These are phyloP conservation scores for Russula dissimulans DNA, from an alignment of 768 basidiomycete genomes.

Conservation along the genomic window DNA sequence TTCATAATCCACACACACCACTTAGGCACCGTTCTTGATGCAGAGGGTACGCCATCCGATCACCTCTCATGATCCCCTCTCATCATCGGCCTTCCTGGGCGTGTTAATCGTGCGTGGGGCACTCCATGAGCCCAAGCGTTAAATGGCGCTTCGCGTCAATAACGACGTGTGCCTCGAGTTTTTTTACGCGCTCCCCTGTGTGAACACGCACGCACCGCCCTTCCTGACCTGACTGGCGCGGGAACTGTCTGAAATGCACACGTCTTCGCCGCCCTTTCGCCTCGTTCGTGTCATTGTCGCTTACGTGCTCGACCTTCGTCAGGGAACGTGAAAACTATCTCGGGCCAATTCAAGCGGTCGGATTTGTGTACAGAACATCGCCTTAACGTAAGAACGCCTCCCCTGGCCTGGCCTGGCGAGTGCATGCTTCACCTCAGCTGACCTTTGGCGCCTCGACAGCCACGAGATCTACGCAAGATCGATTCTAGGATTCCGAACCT, in stretches of 20 bases:
- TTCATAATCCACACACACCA: not conserved
- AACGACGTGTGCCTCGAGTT: slow-evolving; percentile 4
- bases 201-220: not conserved
- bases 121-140: not conserved
- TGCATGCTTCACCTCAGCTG: slow-evolving; percentile 8
- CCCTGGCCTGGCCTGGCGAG: not conserved
- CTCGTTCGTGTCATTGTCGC: slow-evolving; percentile 8
- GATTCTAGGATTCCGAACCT: slow-evolving; percentile 92
- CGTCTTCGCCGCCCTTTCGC: not conserved
- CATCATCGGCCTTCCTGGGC: not conserved
- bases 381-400: slow-evolving; percentile 62
- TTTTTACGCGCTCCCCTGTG: slow-evolving; percentile 4
- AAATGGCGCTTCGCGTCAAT: not conserved
- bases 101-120: slow-evolving; percentile 23
- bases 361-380: slow-evolving; percentile 83
- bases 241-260: not conserved
- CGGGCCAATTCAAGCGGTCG: slow-evolving; percentile 83
- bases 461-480: slow-evolving; percentile 93
- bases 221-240: not conserved
- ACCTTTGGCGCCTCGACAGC: slow-evolving; percentile 36
- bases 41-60: slow-evolving; percentile 45
- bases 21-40: slow-evolving; percentile 79
- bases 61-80: not conserved
- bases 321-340: slow-evolving; percentile 83
- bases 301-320: slow-evolving; percentile 22